phyloP scores from a whole-genome alignment of 257 asterid species.

The Knoxia roxburghii region DNA sequence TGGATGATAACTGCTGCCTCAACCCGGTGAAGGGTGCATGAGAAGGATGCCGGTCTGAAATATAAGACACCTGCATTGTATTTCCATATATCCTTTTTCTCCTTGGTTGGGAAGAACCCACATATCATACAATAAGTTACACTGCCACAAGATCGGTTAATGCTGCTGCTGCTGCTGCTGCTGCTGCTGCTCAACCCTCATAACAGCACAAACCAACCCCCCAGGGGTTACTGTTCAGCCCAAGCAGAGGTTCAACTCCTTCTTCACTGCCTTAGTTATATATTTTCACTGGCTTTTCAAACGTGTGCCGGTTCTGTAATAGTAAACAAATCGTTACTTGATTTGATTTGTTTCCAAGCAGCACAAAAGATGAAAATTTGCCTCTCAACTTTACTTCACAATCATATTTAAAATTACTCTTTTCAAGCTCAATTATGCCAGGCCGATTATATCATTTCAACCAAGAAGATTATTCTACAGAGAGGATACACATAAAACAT shows the following conservation, averaged over 20 bases:
- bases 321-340: conserved; percentile 10
- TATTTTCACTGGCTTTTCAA: conserved; percentile 67
- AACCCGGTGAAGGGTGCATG: conserved; percentile 12
- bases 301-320: conserved; percentile 65
- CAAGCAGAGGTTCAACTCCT: conserved; percentile 9
- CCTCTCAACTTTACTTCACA: neutral
- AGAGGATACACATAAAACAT: neutral
- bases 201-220: conserved; percentile 3
- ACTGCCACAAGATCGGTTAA: neutral
- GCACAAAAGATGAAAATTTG: neutral
- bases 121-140: neutral
- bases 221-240: conserved; percentile 16
- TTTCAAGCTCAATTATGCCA: neutral
- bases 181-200: conserved; percentile 5
- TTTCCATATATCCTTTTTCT: conserved; percentile 5
- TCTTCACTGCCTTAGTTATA: conserved; percentile 41
- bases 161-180: conserved; percentile 1
- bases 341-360: neutral
- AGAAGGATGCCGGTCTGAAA: conserved; percentile 24
- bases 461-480: too few relatives aligned
- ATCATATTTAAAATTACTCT: neutral
- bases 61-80: conserved; percentile 27
- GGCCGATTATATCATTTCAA: too few relatives aligned
- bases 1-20: conserved; percentile 22
- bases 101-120: conserved; percentile 1